phyloP scores from a whole-genome alignment of 106 monocot genomes.

The Iris macrosiphon region DNA sequence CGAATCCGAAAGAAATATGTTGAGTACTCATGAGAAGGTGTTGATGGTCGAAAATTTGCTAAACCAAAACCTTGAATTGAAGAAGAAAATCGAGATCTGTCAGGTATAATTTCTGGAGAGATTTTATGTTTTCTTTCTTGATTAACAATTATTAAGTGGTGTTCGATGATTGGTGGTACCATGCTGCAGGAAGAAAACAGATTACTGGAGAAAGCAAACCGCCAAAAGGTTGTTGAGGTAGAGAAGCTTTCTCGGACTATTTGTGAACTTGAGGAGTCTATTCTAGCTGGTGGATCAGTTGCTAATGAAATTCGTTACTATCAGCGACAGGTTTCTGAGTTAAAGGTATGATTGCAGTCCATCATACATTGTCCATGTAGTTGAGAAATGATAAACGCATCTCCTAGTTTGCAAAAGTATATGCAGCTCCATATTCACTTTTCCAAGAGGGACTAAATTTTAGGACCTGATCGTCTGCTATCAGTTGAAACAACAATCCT shows the following conservation, averaged over 20 bases:
- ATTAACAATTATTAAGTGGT: too few species aligned
- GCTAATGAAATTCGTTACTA: constrained; percentile 54
- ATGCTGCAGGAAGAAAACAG: constrained; percentile 59
- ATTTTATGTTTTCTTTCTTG: too few species aligned
- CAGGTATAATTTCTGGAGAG: constrained; percentile 15
- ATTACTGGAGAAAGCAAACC: constrained; percentile 41
- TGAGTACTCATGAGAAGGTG: constrained; percentile 20
- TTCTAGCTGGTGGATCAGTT: constrained; percentile 44
- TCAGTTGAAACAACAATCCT: too few species aligned
- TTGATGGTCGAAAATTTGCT: constrained; percentile 34
- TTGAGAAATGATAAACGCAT: too few species aligned
- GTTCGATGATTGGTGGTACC: too few species aligned
- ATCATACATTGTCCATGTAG: neutral
- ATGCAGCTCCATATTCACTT: too few species aligned
- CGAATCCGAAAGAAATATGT: constrained; percentile 27
- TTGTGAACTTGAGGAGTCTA: constrained; percentile 53
- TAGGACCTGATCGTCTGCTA: too few species aligned
- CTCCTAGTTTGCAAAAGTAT: too few species aligned
- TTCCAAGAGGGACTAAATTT: too few species aligned
- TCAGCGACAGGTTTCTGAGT: constrained; percentile 46
- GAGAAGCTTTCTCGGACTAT: constrained; percentile 49
- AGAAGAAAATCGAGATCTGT: constrained; percentile 27
- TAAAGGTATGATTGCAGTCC: constrained; percentile 30
- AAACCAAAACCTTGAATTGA: constrained; percentile 40
- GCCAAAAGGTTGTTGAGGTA: constrained; percentile 49